Base-by-base conservation (phyloP, 495 filamentous ascomycete species). In the Penicillium flavigenum region DNA sequence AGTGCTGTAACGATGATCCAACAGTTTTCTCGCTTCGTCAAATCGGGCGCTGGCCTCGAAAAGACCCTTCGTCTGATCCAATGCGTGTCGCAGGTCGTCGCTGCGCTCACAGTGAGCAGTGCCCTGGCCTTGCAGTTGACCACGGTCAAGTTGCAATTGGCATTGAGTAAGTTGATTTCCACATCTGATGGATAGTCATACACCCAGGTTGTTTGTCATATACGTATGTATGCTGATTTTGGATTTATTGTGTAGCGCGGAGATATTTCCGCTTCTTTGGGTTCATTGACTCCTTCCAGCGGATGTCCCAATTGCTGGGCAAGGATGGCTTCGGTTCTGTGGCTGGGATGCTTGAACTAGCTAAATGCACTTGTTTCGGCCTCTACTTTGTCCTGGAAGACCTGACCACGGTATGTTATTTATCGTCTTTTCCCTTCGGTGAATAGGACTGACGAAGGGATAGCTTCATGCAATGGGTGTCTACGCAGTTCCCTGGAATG, bases 261-360 rank as follows among this genome's bases (percentile, higher is more conserved):
- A 76, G 84, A 8, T 86, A 75, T 69, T 78, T 89, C 66, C 78
- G 86, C 24, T 72, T 86, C 54, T 87, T 86, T 60, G 79, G 81
- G 32, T 87, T 85, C 66, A 70, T 88, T 5, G 84, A 83, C 12
- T 73, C 71, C n/a, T 87, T 89, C 61, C 47, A 71, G 36, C 69
- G 71, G 5, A 83, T 81, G 2, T 77, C 71, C 27, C 53, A 46
- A 0, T 55, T 76, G 27, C 57, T 75, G 0, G 60, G 59, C 9
- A 59, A 57, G 17, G 58, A 54, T 11, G 58, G 60, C 8, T 50
- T 61, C 29, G 46, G 63, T 19, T 63, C 66, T 2, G 45, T 67
- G 27, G 38, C 63, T 14, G 59, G 63, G 0, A 38, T 62, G 46
- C 41, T 76, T 14, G 72, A 74, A 5, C 52, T 76, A 19, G 70